phyloP scores from a whole-genome alignment of 208 protist genomes.

The Crithidia brevicula region DNA sequence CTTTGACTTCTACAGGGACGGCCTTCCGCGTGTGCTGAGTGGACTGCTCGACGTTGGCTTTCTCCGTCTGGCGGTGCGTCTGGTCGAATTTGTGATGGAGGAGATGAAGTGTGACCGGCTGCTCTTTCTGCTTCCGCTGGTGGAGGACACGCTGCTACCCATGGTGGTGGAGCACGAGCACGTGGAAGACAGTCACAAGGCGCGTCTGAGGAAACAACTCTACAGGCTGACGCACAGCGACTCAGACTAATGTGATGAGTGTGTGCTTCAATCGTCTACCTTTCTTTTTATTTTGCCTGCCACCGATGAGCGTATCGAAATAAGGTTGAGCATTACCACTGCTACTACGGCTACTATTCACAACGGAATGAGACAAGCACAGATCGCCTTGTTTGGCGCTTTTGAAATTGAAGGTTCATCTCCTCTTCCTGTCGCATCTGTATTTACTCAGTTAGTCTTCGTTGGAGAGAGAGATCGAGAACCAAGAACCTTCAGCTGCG shows the following conservation, averaged over 20 bases:
- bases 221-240: conserved; percentile 80
- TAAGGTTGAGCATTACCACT: no score
- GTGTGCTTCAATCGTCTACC: not conserved
- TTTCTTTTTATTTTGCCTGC: not conserved
- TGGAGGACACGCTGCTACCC: conserved; percentile 60
- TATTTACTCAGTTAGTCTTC: no score
- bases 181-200: conserved; percentile 66
- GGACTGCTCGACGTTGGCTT: conserved; percentile 75
- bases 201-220: conserved; percentile 52
- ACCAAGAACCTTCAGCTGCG: no score
- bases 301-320: no score
- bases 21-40: conserved; percentile 60
- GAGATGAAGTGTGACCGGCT: conserved; percentile 68
- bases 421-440: no score
- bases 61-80: conserved; percentile 60
- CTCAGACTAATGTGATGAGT: conserved; percentile 53
- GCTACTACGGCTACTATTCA: no score
- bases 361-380: no score
- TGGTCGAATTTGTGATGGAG: conserved; percentile 86
- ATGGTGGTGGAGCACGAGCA: conserved; percentile 37
- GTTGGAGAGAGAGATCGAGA: no score
- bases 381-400: no score
- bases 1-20: conserved; percentile 60
- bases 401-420: no score
- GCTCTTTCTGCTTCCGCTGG: conserved; percentile 42